Evolutionary conservation across 1,284 basidiomycete species (phyloP), one percentile per base, ranked within the genome.

Genomic region (Malassezia arunalokei): DNA sequence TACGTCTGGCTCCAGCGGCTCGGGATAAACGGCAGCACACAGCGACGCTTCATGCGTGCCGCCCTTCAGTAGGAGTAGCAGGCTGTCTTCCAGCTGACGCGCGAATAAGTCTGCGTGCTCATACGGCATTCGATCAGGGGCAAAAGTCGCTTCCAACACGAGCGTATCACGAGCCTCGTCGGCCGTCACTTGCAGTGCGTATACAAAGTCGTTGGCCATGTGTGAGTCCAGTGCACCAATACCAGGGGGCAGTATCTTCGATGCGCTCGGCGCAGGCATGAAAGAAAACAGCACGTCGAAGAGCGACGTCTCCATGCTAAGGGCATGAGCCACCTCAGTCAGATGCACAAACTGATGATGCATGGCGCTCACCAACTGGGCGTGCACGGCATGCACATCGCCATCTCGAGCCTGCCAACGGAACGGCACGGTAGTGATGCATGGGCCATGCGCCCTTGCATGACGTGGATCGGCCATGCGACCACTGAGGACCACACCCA

Each of bases 401-500:
- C 29, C 8, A 2, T 41, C 43, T 8, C 27, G 15, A 3, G 56
- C 50, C 9, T 32, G 28, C 47, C 57, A 42, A 5, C 63, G 57
- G 41, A 71, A 60, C 3, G 68, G 68, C 17, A 68, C 62, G 8
- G 66, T 66, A 2, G 65, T 66, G 12, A 67, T 56, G 40, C 63
- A 65, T 15, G 68, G 68, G 14, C 68, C 68, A 33, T 69, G 68
- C 8, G 67, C 54, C 3, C 49, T 27, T 14, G 59, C 63, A 38
- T 63, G 51, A 6, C 39, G 43, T 5, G 58, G 57, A 3, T 59
- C 48, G 1, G 54, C 44, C 31, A 63, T 39, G 29, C 66, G 59
- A 5, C 68, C 68, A 8, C 59, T 58, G 6, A 69, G 55, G 1
- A 71, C 68, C 5, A 71, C 56, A 9, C 68, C 68, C 4, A 71